Percentiles rank a stretch among this genome's conserved stretches.
Evolutionary conservation across 352 stramenopile genomes (phyloP).

Genomic region (Globisporangium nagaii): DNA sequence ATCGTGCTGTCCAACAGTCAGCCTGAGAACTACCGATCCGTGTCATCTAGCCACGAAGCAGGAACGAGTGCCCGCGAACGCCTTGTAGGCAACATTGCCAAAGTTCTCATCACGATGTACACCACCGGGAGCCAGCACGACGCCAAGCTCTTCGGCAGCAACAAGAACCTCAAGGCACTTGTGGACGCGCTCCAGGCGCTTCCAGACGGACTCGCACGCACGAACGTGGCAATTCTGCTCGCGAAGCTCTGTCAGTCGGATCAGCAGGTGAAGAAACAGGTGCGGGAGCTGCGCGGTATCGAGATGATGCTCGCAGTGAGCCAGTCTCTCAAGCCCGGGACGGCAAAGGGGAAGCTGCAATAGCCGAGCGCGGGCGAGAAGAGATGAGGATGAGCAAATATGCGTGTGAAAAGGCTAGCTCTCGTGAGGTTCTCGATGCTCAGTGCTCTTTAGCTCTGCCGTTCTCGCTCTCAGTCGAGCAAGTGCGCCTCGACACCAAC

Average conservation of each 20-base stretch:
- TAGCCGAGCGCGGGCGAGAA: neutral
- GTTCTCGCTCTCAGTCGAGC: constrained; percentile 17
- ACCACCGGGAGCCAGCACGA: constrained; percentile 12
- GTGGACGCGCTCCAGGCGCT: constrained; percentile 40
- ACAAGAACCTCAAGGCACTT: constrained; percentile 23
- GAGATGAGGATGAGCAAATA: neutral
- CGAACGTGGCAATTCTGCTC: constrained; percentile 76
- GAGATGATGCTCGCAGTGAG: constrained; percentile 77
- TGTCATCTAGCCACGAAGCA: neutral
- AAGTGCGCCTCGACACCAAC: constrained; percentile 61
- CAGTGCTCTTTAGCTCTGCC: too few relatives aligned
- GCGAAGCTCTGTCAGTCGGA: constrained; percentile 61
- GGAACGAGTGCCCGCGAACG: constrained; percentile 31
- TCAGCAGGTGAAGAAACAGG: constrained; percentile 32
- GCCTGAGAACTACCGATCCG: constrained; percentile 1
- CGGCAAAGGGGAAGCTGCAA: neutral
- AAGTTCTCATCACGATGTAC: constrained; percentile 56
- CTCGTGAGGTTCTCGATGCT: neutral
- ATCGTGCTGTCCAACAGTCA: constrained; percentile 28
- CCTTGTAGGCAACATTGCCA: constrained; percentile 60
- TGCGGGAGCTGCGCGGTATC: constrained; percentile 62
- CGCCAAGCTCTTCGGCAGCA: constrained; percentile 17
- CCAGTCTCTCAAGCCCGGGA: constrained; percentile 26
- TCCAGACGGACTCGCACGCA: constrained; percentile 46
- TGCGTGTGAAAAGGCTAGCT: neutral